phyloP scores from a whole-genome alignment of 805 yeast species.

The Sporopachydermia lactativora region DNA sequence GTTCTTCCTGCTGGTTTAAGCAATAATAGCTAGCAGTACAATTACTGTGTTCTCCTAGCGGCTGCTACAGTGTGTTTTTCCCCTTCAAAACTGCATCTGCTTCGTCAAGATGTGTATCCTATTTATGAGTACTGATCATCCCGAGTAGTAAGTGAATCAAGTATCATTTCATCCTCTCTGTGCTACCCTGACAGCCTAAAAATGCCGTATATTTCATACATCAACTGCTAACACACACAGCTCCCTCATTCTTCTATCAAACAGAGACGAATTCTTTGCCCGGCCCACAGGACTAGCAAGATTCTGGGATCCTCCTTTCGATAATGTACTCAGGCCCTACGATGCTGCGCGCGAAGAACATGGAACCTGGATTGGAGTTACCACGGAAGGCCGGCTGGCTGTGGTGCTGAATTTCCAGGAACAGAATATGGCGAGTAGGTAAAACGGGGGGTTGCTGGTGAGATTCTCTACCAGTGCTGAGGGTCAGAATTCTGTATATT shows the following conservation, averaged over 20 bases:
- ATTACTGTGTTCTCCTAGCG: too few relatives aligned
- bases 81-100: too few relatives aligned
- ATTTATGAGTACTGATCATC: conserved; percentile 51
- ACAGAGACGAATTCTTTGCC: conserved; percentile 73
- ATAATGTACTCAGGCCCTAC: conserved; percentile 45
- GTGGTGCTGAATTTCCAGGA: conserved; percentile 69
- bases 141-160: conserved; percentile 35
- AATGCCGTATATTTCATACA: too few relatives aligned
- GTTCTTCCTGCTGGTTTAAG: too few relatives aligned
- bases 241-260: conserved; percentile 64
- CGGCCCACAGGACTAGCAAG: conserved; percentile 56
- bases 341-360: conserved; percentile 61
- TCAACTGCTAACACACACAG: conserved; percentile 9
- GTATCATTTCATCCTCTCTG: neutral
- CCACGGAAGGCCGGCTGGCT: conserved; percentile 43
- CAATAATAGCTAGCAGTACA: too few relatives aligned
- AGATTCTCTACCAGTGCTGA: conserved; percentile 20
- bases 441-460: conserved; percentile 34
- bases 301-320: conserved; percentile 19
- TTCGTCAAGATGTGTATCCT: conserved; percentile 60
- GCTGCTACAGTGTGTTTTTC: too few relatives aligned
- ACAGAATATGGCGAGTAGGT: conserved; percentile 18
- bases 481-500: conserved; percentile 14
- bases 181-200: neutral
- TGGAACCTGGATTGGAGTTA: conserved; percentile 88